Evolutionary conservation across 202 grass and related monocot genomes (phyloP), one percentile per base, ranked within the genome.

Genomic region (Zoysia matrella): DNA sequence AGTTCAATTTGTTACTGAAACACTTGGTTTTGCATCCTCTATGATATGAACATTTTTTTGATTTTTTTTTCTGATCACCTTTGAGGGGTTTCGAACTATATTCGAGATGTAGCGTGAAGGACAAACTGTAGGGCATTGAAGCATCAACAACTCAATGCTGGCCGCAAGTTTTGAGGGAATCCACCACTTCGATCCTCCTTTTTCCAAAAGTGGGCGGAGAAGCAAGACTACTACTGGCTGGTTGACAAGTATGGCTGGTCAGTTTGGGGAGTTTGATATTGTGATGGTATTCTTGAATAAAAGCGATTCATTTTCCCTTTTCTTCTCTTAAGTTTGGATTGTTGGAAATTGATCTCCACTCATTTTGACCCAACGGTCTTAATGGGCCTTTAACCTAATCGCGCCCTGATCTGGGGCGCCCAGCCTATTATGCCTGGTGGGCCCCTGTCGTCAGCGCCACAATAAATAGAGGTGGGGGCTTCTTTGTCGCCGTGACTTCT

Each of bases 61-160:
- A 15, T 1, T 85, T 86, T 75, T 60, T 44, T 4, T n/a, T 69
- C 47, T 22, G 95, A 67, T 97, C 49, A 88, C 85, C 6, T 94
- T 87, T 11, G 92, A 95, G 18, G 88, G 89, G 75, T 88, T 90
- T 50, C 86, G 95, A 54, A 95, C 90, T 6, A 86, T 98, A 22
- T 90, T 91, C 62, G 92, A 90, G 55, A 91, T 98, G 76, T 98
- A 95, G 86, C 42, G 16, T 82, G 15, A 98, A 93, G 84, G 95
- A 98, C 46, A 92, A 98, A 77, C 72, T 98, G 66, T 98, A 98
- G 87, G 75, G 66, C 36, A 57, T 63, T 40, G 16, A 46, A 14
- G 36, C 9, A 13, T 69, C 62, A 48, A 60, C 47, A 14, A 42
- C 65, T 63, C 8, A 64, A 47, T 42, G 72, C 9, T 71, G 66